Conservation (phyloP, 2,329 filamentous ascomycete species). For the Pyricularia pennisetigena region DNA sequence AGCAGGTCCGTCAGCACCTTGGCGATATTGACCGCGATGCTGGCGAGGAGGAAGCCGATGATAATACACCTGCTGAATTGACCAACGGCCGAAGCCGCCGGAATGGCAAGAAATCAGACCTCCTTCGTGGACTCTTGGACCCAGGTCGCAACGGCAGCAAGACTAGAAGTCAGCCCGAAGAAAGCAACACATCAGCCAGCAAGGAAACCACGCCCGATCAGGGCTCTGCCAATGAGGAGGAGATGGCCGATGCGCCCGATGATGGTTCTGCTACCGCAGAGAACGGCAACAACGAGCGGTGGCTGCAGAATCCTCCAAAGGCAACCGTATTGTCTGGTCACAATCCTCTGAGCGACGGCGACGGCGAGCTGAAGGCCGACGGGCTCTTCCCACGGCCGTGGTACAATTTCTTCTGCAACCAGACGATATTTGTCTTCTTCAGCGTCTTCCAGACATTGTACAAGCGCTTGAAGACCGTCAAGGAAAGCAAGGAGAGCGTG, state of each 20-base stretch:
- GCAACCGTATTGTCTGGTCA: slow-evolving; percentile 42
- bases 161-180: slow-evolving; percentile 65
- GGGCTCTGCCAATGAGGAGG: slow-evolving; percentile 68
- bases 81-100: slow-evolving; percentile 60
- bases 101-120: slow-evolving; percentile 66
- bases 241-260: slow-evolving; percentile 53
- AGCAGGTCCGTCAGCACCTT: slow-evolving; percentile 56
- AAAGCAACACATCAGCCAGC: slow-evolving; percentile 66
- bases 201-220: slow-evolving; percentile 85
- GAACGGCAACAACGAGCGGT: slow-evolving; percentile 54
- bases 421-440: slow-evolving; percentile 90
- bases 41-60: slow-evolving; percentile 69
- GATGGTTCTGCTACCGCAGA: slow-evolving; percentile 38
- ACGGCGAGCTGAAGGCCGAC: slow-evolving; percentile 61
- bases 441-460: slow-evolving; percentile 89
- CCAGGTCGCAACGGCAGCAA: slow-evolving; percentile 62
- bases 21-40: slow-evolving; percentile 60
- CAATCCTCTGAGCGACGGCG: slow-evolving; percentile 46
- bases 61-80: slow-evolving; percentile 60
- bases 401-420: slow-evolving; percentile 88
- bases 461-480: slow-evolving; percentile 72
- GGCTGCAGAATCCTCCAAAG: slow-evolving; percentile 53
- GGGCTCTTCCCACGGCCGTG: slow-evolving; percentile 70
- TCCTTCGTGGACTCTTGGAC: slow-evolving; percentile 81
- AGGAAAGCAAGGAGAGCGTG: slow-evolving; percentile 66